Base-by-base conservation (phyloP, 257 asterid species). In the Catharanthus roseus region DNA sequence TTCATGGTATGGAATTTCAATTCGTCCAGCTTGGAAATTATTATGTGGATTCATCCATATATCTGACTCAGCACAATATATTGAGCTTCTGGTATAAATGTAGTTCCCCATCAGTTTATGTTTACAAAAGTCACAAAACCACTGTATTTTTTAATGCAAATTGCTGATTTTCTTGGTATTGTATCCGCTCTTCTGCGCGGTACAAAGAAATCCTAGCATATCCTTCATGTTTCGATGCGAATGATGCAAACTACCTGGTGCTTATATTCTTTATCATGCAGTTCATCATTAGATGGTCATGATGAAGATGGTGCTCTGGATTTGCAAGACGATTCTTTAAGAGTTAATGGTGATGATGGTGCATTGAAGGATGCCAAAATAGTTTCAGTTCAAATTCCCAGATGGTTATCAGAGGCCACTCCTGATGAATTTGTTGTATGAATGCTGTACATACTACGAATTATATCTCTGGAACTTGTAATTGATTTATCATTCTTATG, bases 371-470 rank as follows among this genome's bases (percentile, higher is more conserved):
- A 85, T 75, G 80, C 71, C 41, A 88, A 84, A 79, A 23, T 49
- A 42, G 74, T 77, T 76, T 83, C 95, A 79, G 88, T 81, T 74
- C 96, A 87, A 81, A 84, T 82, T 79, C 96, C 96, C 60, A 57
- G 72, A 58, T 95, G 99, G 99, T 88, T 95, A 82, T 88, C 95
- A 71, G 93, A 91, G 74, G 85, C 97, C 76, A 86, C 91, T 65
- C 99, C 99, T 69, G 99, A 95, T 67, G 99, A 95, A 86, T 95
- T 95, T 85, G 88, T 87, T 78, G 99, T 95, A 91, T 77, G 97
- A 66, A 63, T 77, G 80, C 81, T 79, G 70, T 75, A 80, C 65
- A 71, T 67, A 70, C 81, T 80, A 42, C 69, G 55, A 51, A 49
- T 76, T 65, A 28, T 62, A 66, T 74, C 76, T 76, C 68, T 70